Conservation (phyloP, 148 eudicot species). For the Amaranthus cruentus region DNA sequence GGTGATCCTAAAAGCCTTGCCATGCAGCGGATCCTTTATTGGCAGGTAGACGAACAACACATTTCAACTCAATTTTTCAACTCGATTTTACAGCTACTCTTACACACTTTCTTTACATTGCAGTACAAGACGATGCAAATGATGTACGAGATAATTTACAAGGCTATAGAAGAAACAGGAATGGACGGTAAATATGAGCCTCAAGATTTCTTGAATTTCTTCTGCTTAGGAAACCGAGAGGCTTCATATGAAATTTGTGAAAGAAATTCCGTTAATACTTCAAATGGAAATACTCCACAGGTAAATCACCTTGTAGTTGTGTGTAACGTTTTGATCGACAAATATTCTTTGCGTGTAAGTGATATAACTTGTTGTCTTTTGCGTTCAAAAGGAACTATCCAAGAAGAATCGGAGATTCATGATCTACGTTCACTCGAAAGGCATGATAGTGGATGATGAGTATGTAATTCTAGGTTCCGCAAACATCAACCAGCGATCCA, state of each 20-base stretch:
- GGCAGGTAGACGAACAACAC: constrained; percentile 58
- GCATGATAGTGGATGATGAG: constrained; percentile 93
- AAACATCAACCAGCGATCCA: constrained; percentile 87
- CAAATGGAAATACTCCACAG: constrained; percentile 48
- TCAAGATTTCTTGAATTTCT: constrained; percentile 82
- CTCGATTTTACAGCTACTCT: not conserved
- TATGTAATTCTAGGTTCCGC: constrained; percentile 84
- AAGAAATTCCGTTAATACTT: constrained; percentile 19
- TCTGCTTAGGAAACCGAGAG: constrained; percentile 86
- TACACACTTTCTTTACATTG: constrained; percentile 16
- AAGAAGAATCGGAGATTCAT: constrained; percentile 63
- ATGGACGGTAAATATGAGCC: constrained; percentile 56
- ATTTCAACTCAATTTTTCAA: no score
- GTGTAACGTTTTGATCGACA: not conserved
- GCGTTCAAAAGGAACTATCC: constrained; percentile 36
- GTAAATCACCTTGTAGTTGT: constrained; percentile 28
- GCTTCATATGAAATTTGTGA: constrained; percentile 17
- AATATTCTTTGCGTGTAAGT: not conserved
- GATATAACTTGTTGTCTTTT: not conserved
- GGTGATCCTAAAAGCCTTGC: constrained; percentile 71
- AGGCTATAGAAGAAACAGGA: constrained; percentile 71
- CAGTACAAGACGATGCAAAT: constrained; percentile 95
- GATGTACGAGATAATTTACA: constrained; percentile 80
- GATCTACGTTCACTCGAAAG: constrained; percentile 93
- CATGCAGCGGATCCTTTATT: constrained; percentile 79